These are phyloP conservation scores for Fusarium sacchari DNA, from an alignment of 2,329 filamentous ascomycete genomes.

Conservation along the genomic window DNA sequence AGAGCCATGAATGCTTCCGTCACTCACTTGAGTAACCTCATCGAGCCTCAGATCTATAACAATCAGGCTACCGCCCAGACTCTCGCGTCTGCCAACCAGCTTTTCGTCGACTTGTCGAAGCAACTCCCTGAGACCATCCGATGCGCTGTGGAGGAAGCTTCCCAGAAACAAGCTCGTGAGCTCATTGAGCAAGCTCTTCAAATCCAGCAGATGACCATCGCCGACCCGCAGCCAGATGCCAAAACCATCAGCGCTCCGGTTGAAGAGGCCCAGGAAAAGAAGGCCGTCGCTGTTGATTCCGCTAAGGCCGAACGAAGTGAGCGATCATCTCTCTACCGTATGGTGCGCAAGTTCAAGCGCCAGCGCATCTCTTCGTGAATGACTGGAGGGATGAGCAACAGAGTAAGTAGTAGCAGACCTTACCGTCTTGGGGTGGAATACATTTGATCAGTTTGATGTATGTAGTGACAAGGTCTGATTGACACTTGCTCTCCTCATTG, in stretches of 20 bases:
- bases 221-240: background rate
- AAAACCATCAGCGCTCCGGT: background rate
- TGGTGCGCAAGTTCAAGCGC: constrained; percentile 26
- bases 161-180: constrained; percentile 24
- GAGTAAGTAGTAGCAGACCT: background rate
- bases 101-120: constrained; percentile 40
- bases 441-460: constrained; percentile 3
- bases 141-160: constrained; percentile 39
- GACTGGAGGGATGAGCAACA: background rate
- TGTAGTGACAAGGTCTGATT: background rate
- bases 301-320: background rate
- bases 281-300: background rate
- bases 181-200: constrained; percentile 28
- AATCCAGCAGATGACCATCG: constrained; percentile 38
- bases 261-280: constrained; percentile 4
- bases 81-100: constrained; percentile 25
- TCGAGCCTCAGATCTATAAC: constrained; percentile 33
- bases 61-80: constrained; percentile 37
- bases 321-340: constrained; percentile 20
- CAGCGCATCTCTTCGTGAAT: constrained; percentile 3
- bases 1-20: constrained; percentile 32
- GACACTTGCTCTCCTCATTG: background rate
- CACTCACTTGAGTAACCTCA: constrained; percentile 28
- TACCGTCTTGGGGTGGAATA: background rate
- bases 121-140: constrained; percentile 42